Percentiles rank a stretch among this genome's conserved stretches.
phyloP scores from a whole-genome alignment of 257 asterid genomes.

The Nicotiana undulata region DNA sequence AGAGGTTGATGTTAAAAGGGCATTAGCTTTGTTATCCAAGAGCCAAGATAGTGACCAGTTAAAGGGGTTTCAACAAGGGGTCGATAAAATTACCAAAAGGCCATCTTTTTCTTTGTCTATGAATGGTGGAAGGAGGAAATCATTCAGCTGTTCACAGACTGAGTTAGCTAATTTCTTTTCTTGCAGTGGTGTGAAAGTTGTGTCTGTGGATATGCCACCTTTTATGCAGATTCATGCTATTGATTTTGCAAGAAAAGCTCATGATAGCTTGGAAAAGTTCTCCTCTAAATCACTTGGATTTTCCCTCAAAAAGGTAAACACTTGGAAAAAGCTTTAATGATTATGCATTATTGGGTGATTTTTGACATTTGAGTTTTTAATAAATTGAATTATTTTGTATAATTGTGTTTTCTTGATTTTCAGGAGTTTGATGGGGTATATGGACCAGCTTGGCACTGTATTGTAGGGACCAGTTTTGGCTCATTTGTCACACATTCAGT shows the following conservation, averaged over 20 bases:
- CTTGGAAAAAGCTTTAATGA: not conserved
- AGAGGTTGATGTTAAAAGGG: constrained; percentile 32
- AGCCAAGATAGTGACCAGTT: constrained; percentile 23
- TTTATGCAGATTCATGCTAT: constrained; percentile 95
- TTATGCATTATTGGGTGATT: not conserved
- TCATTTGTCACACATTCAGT: constrained; percentile 84
- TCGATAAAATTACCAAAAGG: constrained; percentile 21
- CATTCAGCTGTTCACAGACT: constrained; percentile 52
- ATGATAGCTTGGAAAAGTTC: constrained; percentile 93
- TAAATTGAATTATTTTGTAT: not conserved
- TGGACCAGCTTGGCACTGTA: constrained; percentile 94
- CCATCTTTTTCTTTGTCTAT: constrained; percentile 29
- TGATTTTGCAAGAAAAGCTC: constrained; percentile 77
- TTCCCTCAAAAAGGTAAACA: constrained; percentile 72
- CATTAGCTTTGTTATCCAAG: constrained; percentile 24
- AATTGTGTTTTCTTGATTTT: constrained; percentile 15
- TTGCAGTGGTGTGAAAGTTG: constrained; percentile 65
- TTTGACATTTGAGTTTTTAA: not conserved
- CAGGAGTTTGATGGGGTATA: constrained; percentile 83
- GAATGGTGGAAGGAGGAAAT: constrained; percentile 50
- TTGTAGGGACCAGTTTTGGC: constrained; percentile 81
- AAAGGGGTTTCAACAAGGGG: constrained; percentile 19
- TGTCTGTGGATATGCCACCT: constrained; percentile 95
- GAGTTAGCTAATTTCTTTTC: constrained; percentile 72
- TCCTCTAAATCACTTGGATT: constrained; percentile 83